Evolutionary conservation across 176 grass and related monocot species (phyloP), one percentile per base, ranked within the genome.

Genomic region (Themeda triandra): DNA sequence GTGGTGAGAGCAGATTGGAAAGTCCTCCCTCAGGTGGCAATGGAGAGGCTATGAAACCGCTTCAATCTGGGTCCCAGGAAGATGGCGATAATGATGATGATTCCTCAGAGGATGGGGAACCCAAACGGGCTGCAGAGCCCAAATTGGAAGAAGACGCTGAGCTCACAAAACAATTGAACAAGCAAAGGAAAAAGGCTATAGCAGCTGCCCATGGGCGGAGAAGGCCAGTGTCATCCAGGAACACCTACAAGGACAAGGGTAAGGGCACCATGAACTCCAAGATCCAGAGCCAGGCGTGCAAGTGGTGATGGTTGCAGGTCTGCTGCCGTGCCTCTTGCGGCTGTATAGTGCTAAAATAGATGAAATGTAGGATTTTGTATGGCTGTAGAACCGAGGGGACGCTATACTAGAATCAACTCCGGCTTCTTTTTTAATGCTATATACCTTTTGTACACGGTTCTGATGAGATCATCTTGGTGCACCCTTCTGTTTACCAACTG

Each of bases 221-320:
- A 71, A 91, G 85, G 64, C 35, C 75, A 1, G 1, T 86, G 8
- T 54, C 85, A 21, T 95, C 96, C 9, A 90, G 96, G 83, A 98
- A 98, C 54, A 39, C 89, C 73, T 95, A 94, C 39, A 95, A 98
- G 90, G 89, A 98, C 77, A 98, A 95, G 78, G 96, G 91, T 0
- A 99, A 94, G 86, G 89, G 85, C 10, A 90, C 91, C 41, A 86
- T 92, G 86, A 96, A 96, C 80, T 99, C 91, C 35, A 99, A 96
- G 85, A 86, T 93, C 46, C 87, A 98, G 75, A 94, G 88, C 69
- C 91, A 95, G 75, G 75, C 83, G 3, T 91, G 82, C 78, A 76
- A 94, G 6, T 95, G 89, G 93, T 95, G 69, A 92, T 80, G n/a
- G 37, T 18, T 68, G 8, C 19, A 23, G 18, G 40, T 27, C 48